Evolutionary conservation across 768 basidiomycete genomes (phyloP).

Genomic region (Albatrellus ellisii): DNA sequence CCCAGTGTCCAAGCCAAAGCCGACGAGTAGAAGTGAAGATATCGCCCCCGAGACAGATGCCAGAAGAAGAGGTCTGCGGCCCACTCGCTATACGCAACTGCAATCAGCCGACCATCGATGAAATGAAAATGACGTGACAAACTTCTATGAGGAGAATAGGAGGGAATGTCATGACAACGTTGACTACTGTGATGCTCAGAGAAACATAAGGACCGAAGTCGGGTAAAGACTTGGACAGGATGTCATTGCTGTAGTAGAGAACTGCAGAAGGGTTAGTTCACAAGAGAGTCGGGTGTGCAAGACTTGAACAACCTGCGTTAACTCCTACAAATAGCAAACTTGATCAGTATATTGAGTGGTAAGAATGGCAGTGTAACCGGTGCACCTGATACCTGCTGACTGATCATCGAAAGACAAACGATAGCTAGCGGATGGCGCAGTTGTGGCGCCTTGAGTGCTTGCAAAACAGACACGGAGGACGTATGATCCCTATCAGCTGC

Average conservation of each 20-base stretch:
- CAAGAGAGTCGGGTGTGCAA: conserved; percentile 1
- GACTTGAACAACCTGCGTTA: conserved; percentile 41
- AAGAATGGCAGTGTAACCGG: background rate
- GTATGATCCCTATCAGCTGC: conserved; percentile 9
- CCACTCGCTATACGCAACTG: conserved; percentile 39
- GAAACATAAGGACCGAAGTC: conserved; percentile 73
- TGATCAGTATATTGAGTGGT: background rate
- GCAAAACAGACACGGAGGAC: conserved; percentile 33
- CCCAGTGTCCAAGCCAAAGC: conserved; percentile 54
- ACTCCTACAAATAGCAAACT: conserved; percentile 41
- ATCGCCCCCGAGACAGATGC: conserved; percentile 56
- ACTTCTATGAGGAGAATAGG: conserved; percentile 84
- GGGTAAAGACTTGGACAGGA: conserved; percentile 70
- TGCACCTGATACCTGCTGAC: conserved; percentile 67
- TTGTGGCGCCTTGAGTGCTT: conserved; percentile 36
- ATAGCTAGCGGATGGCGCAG: conserved; percentile 50
- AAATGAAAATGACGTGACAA: conserved; percentile 9
- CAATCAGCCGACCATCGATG: background rate
- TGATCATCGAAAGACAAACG: conserved; percentile 57
- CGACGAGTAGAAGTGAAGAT: conserved; percentile 50
- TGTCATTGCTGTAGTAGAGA: conserved; percentile 84
- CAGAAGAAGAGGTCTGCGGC: conserved; percentile 55
- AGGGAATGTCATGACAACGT: conserved; percentile 73
- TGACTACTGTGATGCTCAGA: conserved; percentile 72
- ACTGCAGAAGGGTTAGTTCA: conserved; percentile 28